Evolutionary conservation across 371 early-diverging fungal genomes (phyloP), one percentile per base, ranked within the genome.

Genomic region (Mortierella sp.): DNA sequence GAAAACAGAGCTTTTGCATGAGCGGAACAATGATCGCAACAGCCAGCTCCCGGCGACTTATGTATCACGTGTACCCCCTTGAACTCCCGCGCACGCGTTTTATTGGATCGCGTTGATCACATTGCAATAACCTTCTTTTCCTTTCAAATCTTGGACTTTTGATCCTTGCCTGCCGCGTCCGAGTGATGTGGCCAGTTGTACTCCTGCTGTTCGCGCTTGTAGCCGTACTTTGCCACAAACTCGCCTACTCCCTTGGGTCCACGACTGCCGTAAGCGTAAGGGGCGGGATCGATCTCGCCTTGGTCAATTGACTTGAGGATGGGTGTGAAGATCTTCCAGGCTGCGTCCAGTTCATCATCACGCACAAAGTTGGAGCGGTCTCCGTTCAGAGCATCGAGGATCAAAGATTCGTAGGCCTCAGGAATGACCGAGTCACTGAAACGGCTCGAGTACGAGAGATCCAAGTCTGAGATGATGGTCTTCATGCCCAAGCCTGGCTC

Each of bases 241-340:
- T 86, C 89, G 52, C 88, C 82, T 54, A 92, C 79, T 19, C 88
- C 87, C 16, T 82, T 80, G 17, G 98, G 98, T 8, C 98, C 98
- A 59, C 97, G 90, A 25, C 90, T 85, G 9, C 98, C 98, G 76
- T 88, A 96, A n/a, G 82, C 70, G 78, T 98, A 98, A 4, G 85
- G 84, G 47, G 86, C 69, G 12, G 96, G 94, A 57, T 83, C 63
- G 41, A 95, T 81, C 59, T 83, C 80, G n/a, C 73, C 74, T 7
- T 76, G 60, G 54, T 98, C 97, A 73, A 98, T 95, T 63, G 89
- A 72, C 81, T 98, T 94, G 57, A 98, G 80, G 27, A 97, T 82
- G 1, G 98, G 98, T 0, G 98, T 98, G 78, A 98, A 98, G 41
- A 98, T 96, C 70, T 90, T 90, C 98, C 98, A 98, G 1, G 98